Base-by-base conservation (phyloP, 805 yeast species). In the Debaryomyces castellii region DNA sequence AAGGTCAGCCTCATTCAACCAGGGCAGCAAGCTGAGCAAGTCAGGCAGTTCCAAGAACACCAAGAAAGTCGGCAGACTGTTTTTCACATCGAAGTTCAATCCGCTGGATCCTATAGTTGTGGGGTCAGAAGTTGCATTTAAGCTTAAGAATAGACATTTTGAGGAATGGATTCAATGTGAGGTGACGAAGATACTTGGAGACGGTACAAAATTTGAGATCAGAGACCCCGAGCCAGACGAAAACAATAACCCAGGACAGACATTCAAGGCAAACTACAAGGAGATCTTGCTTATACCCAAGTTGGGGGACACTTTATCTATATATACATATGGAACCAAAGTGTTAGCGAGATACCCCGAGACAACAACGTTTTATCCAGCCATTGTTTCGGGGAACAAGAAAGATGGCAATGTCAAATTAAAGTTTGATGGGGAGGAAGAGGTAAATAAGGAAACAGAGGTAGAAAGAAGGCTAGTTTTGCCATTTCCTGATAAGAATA, bases 151-250 rank as follows among this genome's bases (percentile, higher is more conserved):
- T 55, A 75, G 85, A 33, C 85, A 83, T 39, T 75, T 80, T n/a
- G 91, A 85, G 41, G 98, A 92, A 60, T 94, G 99, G 99, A 89
- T 94, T 54, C 96, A 89, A 62, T 94, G 99, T 69, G 89, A 87
- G 58, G 96, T 94, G 12, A 78, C 84, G 22, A 82, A 80, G 53
- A 82, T 92, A 3, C 66, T 82, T n/a, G 80, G 81, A 1, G 96
- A 89, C 52, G 92, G 94, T 1, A 69, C 53, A 5, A 76, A 80
- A 47, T 90, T 85, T 61, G 98, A 94, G 65, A 91, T 94, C n/a
- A 81, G 89, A 55, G 99, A 94, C 63, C 97, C 98, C 0, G 99
- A 94, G 58, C 98, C 99, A 0, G 99, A 94, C 59, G 98, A 92
- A 57, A 78, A 83, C 54, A 88, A 87, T 51, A 89, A 91, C 46